Evolutionary conservation across 2,329 filamentous ascomycete species (phyloP), one percentile per base, ranked within the genome.

Genomic region (Blastomyces parvus): DNA sequence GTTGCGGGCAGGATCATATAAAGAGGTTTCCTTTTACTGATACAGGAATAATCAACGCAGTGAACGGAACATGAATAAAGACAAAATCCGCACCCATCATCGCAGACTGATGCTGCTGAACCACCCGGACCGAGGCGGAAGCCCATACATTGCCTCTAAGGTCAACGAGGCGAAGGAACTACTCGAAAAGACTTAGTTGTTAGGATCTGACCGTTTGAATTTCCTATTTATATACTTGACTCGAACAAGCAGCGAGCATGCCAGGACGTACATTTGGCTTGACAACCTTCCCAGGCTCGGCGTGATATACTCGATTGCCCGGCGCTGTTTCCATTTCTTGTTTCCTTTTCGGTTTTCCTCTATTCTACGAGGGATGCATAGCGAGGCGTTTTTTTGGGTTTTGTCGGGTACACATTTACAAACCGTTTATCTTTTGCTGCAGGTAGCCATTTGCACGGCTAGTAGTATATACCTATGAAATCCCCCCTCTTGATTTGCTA

Each of bases 131-230:
- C 89, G 94, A 73, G 94, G 94, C 68, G 94, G 94, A 48, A 97
- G 91, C 74, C 94, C 94, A 8, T 99, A 97, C 74, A 80, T 99
- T 55, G 94, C 94, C 17, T 97, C 92, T 62, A 99, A 99, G 78
- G 89, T 99, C 74, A 99, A 99, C 79, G 94, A 99, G 77, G 94
- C 94, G 48, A 99, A 99, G 78, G 93, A 97, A 75, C 85, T 97
- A 67, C 75, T 99, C 69, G 94, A 99, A 75, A 97, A 96, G 27
- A 46, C n/a, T 40, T 46, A 44, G 36, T 40, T 57, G 4, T 36
- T 11, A 19, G n/a, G n/a, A 25, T n/a, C 8, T 5, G 50, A n/a
- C 25, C 30, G 14, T 19, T 27, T 6, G 50, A 14, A 55, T 33
- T 19, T 33, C 8, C 19, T 40, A 22, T 57, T 33, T 19, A 57